Evolutionary conservation across 2,329 filamentous ascomycete species (phyloP), one percentile per base, ranked within the genome.

Genomic region (Dendrostoma leiphaemia): DNA sequence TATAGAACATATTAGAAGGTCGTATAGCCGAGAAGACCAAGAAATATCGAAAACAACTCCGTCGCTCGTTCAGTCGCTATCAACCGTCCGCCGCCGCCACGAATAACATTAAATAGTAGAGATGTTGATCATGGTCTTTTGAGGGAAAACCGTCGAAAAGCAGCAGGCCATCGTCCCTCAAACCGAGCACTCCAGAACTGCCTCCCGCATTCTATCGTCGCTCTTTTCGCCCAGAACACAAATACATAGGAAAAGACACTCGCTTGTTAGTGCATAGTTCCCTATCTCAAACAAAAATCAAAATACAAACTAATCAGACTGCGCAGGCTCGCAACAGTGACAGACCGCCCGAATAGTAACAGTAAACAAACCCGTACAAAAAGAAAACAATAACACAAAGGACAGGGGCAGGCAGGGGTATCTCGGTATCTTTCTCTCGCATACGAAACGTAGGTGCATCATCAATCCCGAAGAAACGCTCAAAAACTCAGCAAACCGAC

Each of bases 381-480:
- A 29, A 17, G 15, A 48, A 35, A 38, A 23, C 9, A 19, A 24
- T 15, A 48, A 15, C n/a, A 17, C 28, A n/a, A 32, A 47, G 35
- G 35, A 55, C 32, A 5, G 48, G 48, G 48, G 48, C 48, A 51
- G 43, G 29, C 43, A 44, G 51, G 55, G 55, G 55, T 58, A 58
- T 58, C 55, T 58, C 55, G 55, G 52, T 58, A 58, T 58, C 43
- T 53, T 51, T 44, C 51, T 57, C 48, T 58, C 55, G 55, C 55
- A 54, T 58, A 58, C 55, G 51, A 51, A 58, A 55, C 43, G 43
- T 55, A 53, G 51, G 32, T 57, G 47, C 48, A 55, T 58, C 55
- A 58, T 58, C 55, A 54, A 46, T 51, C 48, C 55, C 51, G 48
- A 51, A 51, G 37, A 56, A 51, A 58, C 47, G 52, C 51, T 50